These are phyloP conservation scores for Vigna reflexopilosa DNA, from an alignment of 306 rosid genomes.

Conservation along the genomic window DNA sequence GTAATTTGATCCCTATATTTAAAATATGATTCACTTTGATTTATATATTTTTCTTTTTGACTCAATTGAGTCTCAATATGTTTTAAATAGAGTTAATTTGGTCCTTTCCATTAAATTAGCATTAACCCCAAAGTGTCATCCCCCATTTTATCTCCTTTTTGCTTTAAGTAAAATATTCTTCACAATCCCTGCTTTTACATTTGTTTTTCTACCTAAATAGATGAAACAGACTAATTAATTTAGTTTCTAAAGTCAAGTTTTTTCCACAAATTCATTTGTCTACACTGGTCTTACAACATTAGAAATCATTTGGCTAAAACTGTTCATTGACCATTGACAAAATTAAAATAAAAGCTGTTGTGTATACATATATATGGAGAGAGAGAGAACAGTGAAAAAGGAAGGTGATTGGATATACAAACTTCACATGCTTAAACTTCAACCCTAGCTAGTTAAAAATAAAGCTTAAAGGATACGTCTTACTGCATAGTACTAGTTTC, in stretches of 20 bases:
- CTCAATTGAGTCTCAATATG: too few relatives aligned
- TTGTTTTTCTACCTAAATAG: conserved; percentile 10
- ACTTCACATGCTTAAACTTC: not conserved
- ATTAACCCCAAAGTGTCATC: not conserved
- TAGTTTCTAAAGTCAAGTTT: conserved; percentile 34
- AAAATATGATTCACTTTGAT: too few relatives aligned
- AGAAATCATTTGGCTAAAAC: conserved; percentile 7
- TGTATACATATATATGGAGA: not conserved
- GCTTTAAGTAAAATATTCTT: conserved; percentile 10
- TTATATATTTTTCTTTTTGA: too few relatives aligned
- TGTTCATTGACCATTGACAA: conserved; percentile 7
- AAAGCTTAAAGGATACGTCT: not conserved
- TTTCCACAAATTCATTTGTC: not conserved
- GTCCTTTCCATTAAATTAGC: too few relatives aligned
- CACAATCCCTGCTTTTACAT: conserved; percentile 20
- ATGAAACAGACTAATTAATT: not conserved
- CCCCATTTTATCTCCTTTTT: not conserved
- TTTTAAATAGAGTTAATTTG: too few relatives aligned
- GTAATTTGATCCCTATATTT: too few relatives aligned
- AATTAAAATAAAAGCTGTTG: conserved; percentile 16
- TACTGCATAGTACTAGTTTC: conserved; percentile 19
- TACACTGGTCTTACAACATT: not conserved
- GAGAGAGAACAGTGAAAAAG: not conserved
- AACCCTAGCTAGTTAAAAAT: conserved; percentile 7
- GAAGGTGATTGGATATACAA: conserved; percentile 14